Percentiles rank a stretch among this genome's conserved stretches.
Conservation (phyloP, 495 filamentous ascomycete species). For the Lasiosphaeria miniovina region DNA sequence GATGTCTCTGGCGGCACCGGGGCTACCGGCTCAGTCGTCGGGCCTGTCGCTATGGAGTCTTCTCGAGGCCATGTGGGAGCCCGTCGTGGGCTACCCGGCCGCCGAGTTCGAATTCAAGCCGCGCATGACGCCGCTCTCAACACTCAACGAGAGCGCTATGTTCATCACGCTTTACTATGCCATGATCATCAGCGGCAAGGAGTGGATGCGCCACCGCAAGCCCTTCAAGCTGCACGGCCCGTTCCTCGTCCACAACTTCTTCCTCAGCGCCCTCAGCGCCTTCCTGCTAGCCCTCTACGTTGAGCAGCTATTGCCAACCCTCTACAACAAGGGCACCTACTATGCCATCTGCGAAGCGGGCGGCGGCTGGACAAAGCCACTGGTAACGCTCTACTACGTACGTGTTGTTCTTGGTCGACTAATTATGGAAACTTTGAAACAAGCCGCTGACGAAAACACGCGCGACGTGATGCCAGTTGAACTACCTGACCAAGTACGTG, state of each 20-base stretch:
- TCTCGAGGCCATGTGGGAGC: not conserved
- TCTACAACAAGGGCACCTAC: not conserved
- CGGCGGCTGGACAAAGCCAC: constrained; percentile 2
- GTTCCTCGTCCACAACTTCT: constrained; percentile 6
- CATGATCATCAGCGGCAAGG: constrained; percentile 6
- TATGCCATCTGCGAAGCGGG: constrained; percentile 2
- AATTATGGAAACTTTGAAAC: not conserved
- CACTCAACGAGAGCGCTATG: not conserved
- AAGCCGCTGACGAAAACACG: not conserved
- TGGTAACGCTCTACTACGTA: constrained; percentile 7
- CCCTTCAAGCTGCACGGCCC: constrained; percentile 4
- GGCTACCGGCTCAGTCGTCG: not conserved
- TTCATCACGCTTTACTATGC: constrained; percentile 7
- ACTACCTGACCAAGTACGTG: constrained; percentile 76
- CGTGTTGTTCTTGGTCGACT: not conserved
- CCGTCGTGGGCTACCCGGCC: constrained; percentile 7
- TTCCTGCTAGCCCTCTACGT: constrained; percentile 1
- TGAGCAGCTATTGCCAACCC: constrained; percentile 3
- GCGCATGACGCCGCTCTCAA: constrained; percentile 4
- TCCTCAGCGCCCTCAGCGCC: not conserved
- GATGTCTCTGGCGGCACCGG: not conserved
- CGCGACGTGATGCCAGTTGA: not conserved
- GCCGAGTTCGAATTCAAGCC: constrained; percentile 1
- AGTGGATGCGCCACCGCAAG: constrained; percentile 8
- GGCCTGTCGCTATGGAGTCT: not conserved